A percentile compares a stretch with the other conserved stretches of the same genome.
These are phyloP conservation scores for Luffa aegyptiaca DNA, from an alignment of 306 rosid species.

Conservation along the genomic window DNA sequence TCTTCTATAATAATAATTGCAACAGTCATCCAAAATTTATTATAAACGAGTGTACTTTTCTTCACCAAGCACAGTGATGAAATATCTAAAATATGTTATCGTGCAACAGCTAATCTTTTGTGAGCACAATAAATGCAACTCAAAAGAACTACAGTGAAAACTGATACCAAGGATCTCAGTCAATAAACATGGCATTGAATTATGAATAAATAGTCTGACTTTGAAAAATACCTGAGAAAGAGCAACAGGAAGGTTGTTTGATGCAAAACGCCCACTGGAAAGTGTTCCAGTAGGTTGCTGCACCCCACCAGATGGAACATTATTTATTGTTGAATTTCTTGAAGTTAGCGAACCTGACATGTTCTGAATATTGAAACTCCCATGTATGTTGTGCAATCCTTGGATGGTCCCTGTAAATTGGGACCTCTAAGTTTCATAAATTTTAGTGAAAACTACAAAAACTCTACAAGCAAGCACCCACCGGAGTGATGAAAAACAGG, in stretches of 20 bases:
- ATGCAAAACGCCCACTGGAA: conserved; percentile 75
- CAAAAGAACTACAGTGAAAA: neutral
- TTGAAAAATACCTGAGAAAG: conserved; percentile 63
- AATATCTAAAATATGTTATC: neutral
- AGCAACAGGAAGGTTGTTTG: conserved; percentile 80
- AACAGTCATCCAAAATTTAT: neutral
- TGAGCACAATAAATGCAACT: neutral
- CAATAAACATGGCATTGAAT: conserved; percentile 3
- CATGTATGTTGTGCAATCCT: conserved; percentile 82
- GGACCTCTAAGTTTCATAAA: conserved; percentile 26
- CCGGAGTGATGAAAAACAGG: conserved; percentile 84
- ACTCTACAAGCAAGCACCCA: conserved; percentile 39
- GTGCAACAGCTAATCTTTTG: neutral
- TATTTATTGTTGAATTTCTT: conserved; percentile 69
- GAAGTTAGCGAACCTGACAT: conserved; percentile 60
- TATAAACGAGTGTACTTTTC: neutral
- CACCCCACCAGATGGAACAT: conserved; percentile 79
- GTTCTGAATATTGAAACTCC: conserved; percentile 84
- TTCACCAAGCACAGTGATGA: neutral
- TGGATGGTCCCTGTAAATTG: conserved; percentile 61
- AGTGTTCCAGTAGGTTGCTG: conserved; percentile 86
- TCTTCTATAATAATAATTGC: neutral
- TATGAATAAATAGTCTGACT: neutral
- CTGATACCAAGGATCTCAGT: neutral
- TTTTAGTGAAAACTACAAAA: conserved; percentile 12